Conservation (phyloP, 495 filamentous ascomycete genomes). For the Echria macrotheca region DNA sequence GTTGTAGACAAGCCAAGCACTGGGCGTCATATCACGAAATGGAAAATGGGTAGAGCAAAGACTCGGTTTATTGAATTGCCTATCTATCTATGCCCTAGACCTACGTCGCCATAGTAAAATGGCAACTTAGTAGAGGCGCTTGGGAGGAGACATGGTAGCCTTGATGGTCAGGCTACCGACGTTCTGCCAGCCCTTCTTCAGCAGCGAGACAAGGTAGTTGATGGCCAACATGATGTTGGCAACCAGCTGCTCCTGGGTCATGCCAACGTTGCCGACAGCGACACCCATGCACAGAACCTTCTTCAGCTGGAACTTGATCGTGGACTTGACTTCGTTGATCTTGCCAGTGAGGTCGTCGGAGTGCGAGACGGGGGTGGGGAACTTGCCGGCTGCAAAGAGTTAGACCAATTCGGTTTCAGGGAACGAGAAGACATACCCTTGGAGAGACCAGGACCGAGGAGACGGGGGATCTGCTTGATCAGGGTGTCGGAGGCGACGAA, state of each 20-base stretch:
- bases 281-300: conserved; percentile 99
- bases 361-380: conserved; percentile 97
- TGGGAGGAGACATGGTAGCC: conserved; percentile 97
- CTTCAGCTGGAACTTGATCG: conserved; percentile 99
- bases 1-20: too few species aligned
- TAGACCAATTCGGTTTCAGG: conserved; percentile 13
- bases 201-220: conserved; percentile 97
- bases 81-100: conserved; percentile 4
- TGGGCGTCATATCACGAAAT: background rate
- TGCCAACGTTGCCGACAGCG: conserved; percentile 94
- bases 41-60: background rate
- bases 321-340: conserved; percentile 98
- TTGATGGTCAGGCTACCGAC: conserved; percentile 98
- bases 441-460: conserved; percentile 95
- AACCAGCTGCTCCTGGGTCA: conserved; percentile 93
- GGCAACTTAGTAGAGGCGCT: conserved; percentile 79
- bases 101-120: background rate
- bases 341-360: conserved; percentile 84
- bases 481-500: conserved; percentile 93
- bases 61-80: conserved; percentile 1
- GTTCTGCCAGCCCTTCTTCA: conserved; percentile 99
- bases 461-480: conserved; percentile 99
- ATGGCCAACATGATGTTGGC: conserved; percentile 94
- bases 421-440: conserved; percentile 60
- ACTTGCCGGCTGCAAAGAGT: conserved; percentile 76